Base-by-base conservation (phyloP, 176 grass and related monocot species). In the Triticum monococcum region DNA sequence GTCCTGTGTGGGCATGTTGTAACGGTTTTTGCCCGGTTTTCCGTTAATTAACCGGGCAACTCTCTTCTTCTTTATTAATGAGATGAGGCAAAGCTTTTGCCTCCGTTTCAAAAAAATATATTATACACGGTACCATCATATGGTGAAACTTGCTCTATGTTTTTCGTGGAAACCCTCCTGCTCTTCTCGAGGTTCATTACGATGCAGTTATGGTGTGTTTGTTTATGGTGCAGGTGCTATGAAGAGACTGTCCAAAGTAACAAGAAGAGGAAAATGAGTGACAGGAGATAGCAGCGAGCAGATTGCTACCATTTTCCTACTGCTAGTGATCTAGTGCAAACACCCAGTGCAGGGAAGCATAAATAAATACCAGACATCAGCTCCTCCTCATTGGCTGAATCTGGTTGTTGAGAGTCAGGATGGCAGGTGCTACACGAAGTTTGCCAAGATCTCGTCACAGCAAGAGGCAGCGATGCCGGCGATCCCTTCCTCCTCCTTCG, bases 351-450 rank as follows among this genome's bases (percentile, higher is more conserved):
- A 38, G 37, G 37, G 37, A 38, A 38, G 37, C 0, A 38, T 38
- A 38, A 9, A 38, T 60, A 60, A 18, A 60, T 60, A 60, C 22
- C 1, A 26, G 54, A 40, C 61, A 78, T 11, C 22, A 17, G 85
- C 41, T 83, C 36, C 63, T 41, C 40, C 76, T 8, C 22, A 72
- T 66, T 78, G 48, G 38, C 45, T 41, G 65, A 78, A 77, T 65
- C 41, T 4, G 40, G 22, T 83, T 70, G 38, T 52, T 77, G 61
- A 57, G 33, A 9, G 36, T 10, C 33, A 79, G 20, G 41, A 98
- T 95, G 96, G 91, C 88, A 94, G 22, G 32, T 33, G 32, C 32
- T 94, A 98, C 20, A 86, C 88, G 7, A 98, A 87, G 75, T 83
- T 95, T 9, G 25, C 56, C 48, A 89, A 69, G 80, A 46, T 76